Percentiles rank a stretch among this genome's conserved stretches.
Conservation (phyloP, 1,284 basidiomycete genomes). For the Puccinia horiana region DNA sequence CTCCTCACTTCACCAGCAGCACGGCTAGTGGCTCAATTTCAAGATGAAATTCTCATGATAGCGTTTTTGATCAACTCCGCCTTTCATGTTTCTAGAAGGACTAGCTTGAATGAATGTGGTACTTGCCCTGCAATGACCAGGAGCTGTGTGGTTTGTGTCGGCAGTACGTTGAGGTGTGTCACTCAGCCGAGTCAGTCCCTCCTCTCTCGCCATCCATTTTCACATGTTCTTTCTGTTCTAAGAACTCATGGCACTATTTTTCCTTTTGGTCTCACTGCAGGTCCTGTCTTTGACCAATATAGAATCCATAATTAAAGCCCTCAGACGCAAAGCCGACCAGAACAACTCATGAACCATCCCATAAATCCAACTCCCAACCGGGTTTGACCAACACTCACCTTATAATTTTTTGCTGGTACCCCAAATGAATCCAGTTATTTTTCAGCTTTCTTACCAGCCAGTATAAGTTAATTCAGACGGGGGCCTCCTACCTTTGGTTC, state of each 20-base stretch:
- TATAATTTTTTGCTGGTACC: constrained; percentile 10
- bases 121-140: constrained; percentile 16
- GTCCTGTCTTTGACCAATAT: background rate
- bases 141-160: constrained; percentile 38
- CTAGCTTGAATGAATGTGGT: constrained; percentile 30
- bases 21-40: too few relatives aligned
- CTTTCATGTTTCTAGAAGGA: constrained; percentile 37
- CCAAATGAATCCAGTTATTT: constrained; percentile 9
- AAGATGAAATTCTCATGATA: too few relatives aligned
- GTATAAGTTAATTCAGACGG: background rate
- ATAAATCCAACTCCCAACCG: background rate
- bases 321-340: background rate
- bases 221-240: too few relatives aligned
- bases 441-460: constrained; percentile 11
- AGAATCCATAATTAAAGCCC: background rate
- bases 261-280: too few relatives aligned
- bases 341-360: background rate
- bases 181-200: constrained; percentile 34
- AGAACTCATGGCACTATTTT: background rate
- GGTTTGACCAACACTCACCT: background rate
- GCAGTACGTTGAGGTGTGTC: constrained; percentile 48
- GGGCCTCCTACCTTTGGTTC: background rate
- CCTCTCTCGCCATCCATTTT: background rate
- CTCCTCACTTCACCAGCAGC: too few relatives aligned
- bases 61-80: too few relatives aligned